Conservation (phyloP, 805 yeast species). For the Candida dajiaensis region DNA sequence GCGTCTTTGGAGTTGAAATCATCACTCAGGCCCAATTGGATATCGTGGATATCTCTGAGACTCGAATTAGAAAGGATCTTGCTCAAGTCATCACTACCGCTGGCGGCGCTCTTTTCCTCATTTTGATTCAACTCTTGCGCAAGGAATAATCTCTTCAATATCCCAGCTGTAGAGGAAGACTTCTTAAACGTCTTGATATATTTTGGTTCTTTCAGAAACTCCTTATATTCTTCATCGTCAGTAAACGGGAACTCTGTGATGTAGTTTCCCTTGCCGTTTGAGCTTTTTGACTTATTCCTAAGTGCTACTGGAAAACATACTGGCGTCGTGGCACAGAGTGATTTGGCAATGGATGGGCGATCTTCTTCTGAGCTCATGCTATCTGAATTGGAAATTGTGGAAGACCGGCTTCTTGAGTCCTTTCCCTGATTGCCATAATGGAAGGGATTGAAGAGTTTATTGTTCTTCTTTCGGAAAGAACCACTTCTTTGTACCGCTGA, state of each 20-base stretch:
- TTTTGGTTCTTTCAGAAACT: slow-evolving; percentile 46
- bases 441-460: not conserved
- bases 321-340: slow-evolving; percentile 3
- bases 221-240: slow-evolving; percentile 31
- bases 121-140: slow-evolving; percentile 53
- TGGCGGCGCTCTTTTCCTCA: not conserved
- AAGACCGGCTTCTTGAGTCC: not conserved
- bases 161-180: slow-evolving; percentile 39
- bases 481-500: not conserved
- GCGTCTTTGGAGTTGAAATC: not conserved
- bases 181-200: slow-evolving; percentile 45
- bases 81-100: not conserved
- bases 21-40: not conserved
- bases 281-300: not conserved
- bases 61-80: not conserved
- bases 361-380: slow-evolving; percentile 16
- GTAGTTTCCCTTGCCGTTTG: not conserved
- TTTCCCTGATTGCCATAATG: not conserved
- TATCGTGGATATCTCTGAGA: not conserved
- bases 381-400: not conserved
- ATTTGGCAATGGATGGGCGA: slow-evolving; percentile 1
- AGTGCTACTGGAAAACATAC: slow-evolving; percentile 1
- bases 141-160: slow-evolving; percentile 47
- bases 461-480: not conserved
- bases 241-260: not conserved